These are phyloP conservation scores for Incumbomyces lentus DNA, from an alignment of 2,329 filamentous ascomycete species.

Conservation along the genomic window DNA sequence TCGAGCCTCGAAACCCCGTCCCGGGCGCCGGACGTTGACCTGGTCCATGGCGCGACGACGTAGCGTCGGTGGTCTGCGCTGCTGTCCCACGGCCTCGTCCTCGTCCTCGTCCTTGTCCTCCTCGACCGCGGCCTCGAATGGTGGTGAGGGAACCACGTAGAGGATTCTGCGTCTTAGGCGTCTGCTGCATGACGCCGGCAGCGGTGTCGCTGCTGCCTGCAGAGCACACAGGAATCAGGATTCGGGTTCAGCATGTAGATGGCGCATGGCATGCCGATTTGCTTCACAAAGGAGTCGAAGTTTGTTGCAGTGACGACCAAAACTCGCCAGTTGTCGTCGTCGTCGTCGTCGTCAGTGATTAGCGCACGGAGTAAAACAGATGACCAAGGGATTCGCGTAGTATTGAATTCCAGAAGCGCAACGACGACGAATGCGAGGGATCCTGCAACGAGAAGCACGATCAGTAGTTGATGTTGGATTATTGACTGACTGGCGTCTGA, in stretches of 20 bases:
- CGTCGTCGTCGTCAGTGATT: no score
- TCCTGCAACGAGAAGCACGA: no score
- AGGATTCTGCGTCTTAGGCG: not conserved
- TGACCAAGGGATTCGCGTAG: no score
- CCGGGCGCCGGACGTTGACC: not conserved
- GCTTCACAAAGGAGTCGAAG: no score
- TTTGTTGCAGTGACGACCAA: no score
- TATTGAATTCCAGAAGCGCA: no score
- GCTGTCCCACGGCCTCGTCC: not conserved
- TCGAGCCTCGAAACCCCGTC: not conserved
- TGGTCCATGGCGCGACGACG: not conserved
- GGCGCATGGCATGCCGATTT: not conserved
- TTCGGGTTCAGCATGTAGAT: slow-evolving; percentile 2
- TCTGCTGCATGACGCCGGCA: slow-evolving; percentile 1
- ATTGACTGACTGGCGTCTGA: no score
- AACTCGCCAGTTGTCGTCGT: no score
- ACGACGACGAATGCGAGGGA: no score
- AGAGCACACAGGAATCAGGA: not conserved
- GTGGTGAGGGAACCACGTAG: not conserved
- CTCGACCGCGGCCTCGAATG: not conserved
- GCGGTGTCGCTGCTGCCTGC: slow-evolving; percentile 1
- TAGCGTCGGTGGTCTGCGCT: not conserved
- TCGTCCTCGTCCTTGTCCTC: slow-evolving; percentile 1
- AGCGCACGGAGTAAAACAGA: no score
- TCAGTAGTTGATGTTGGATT: no score